phyloP scores from a whole-genome alignment of 2,329 filamentous ascomycete genomes.

The Colletotrichum sp. region DNA sequence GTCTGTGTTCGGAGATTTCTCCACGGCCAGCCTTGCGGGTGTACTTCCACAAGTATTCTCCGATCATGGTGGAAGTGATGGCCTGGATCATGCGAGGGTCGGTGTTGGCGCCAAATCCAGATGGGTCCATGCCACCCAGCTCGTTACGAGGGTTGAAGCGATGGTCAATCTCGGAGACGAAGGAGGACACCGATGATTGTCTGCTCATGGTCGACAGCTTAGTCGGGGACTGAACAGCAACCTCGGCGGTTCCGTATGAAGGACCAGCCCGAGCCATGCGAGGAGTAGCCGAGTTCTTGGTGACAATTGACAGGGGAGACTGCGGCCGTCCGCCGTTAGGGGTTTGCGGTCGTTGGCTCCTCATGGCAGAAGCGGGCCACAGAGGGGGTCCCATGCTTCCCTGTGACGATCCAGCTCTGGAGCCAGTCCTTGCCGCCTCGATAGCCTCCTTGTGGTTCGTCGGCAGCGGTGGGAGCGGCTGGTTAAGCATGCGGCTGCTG shows the following conservation, averaged over 20 bases:
- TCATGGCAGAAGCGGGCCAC: constrained; percentile 76
- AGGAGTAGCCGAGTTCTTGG: constrained; percentile 64
- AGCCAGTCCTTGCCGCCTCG: constrained; percentile 72
- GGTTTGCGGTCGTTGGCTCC: constrained; percentile 61
- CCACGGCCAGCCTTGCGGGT: constrained; percentile 91
- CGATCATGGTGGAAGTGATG: constrained; percentile 99
- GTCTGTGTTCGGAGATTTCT: constrained; percentile 86
- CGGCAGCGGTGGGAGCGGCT: constrained; percentile 73
- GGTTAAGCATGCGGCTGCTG: constrained; percentile 59
- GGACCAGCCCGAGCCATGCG: constrained; percentile 49
- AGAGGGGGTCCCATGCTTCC: constrained; percentile 82
- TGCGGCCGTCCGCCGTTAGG: constrained; percentile 56
- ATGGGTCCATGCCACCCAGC: constrained; percentile 51
- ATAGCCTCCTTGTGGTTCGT: constrained; percentile 84
- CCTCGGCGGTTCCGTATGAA: constrained; percentile 48
- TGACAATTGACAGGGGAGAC: constrained; percentile 46
- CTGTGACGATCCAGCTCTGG: constrained; percentile 61
- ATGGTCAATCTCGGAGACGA: constrained; percentile 90
- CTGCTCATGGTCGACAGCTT: constrained; percentile 52
- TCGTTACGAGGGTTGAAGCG: constrained; percentile 78
- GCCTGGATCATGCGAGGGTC: constrained; percentile 99
- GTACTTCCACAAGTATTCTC: constrained; percentile 99
- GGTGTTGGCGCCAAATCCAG: constrained; percentile 72
- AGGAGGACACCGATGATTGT: constrained; percentile 91
- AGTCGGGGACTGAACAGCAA: constrained; percentile 49